These are phyloP conservation scores for Calonectria leucothoes DNA, from an alignment of 2,329 filamentous ascomycete genomes.

Conservation along the genomic window DNA sequence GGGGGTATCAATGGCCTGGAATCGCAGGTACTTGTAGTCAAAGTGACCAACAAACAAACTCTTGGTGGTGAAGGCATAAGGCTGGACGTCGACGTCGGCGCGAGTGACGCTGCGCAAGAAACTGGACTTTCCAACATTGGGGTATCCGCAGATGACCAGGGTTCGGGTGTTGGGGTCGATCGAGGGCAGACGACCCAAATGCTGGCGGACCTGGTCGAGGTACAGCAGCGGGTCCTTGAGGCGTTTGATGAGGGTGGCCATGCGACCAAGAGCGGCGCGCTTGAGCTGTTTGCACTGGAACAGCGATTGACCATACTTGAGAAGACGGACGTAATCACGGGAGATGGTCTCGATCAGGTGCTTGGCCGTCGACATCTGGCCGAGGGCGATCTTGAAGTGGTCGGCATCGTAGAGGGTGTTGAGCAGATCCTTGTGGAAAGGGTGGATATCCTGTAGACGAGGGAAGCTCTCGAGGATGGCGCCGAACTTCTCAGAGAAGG, in stretches of 20 bases:
- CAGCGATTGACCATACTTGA: slow-evolving; percentile 93
- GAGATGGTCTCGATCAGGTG: slow-evolving; percentile 96
- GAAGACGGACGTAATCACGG: slow-evolving; percentile 92
- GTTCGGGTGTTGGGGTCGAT: slow-evolving; percentile 98
- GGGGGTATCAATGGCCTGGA: slow-evolving; percentile 93
- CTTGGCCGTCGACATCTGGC: slow-evolving; percentile 95
- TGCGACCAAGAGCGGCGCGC: slow-evolving; percentile 93
- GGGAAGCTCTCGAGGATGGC: slow-evolving; percentile 94
- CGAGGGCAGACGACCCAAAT: slow-evolving; percentile 95
- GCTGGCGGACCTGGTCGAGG: slow-evolving; percentile 91
- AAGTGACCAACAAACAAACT: slow-evolving; percentile 97
- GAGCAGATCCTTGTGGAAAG: slow-evolving; percentile 85
- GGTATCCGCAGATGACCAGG: slow-evolving; percentile 95
- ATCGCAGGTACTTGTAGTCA: slow-evolving; percentile 80
- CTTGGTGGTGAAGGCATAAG: slow-evolving; percentile 99
- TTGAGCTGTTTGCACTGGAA: slow-evolving; percentile 99
- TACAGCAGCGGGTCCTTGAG: slow-evolving; percentile 96
- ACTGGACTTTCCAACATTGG: slow-evolving; percentile 97
- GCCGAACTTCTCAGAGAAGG: slow-evolving; percentile 92
- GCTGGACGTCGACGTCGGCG: slow-evolving; percentile 96
- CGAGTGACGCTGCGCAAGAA: slow-evolving; percentile 93
- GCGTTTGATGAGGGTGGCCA: slow-evolving; percentile 96
- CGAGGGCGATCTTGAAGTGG: slow-evolving; percentile 96
- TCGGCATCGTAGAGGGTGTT: slow-evolving; percentile 99
- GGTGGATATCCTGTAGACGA: slow-evolving; percentile 91